These are phyloP conservation scores for Cladorrhinum sp. DNA, from an alignment of 2,329 filamentous ascomycete genomes.

Conservation along the genomic window DNA sequence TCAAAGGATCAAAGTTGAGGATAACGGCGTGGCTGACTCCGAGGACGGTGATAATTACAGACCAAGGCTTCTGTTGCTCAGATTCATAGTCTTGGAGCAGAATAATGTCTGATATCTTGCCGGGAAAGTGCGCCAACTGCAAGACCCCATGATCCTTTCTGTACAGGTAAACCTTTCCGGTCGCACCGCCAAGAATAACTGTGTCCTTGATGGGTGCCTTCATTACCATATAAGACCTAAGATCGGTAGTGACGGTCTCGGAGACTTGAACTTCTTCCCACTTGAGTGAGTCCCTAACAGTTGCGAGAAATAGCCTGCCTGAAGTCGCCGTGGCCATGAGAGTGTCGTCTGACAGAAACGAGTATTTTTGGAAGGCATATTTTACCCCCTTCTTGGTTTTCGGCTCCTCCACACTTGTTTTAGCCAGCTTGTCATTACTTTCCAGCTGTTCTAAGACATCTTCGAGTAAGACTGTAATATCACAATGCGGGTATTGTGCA, in stretches of 20 bases:
- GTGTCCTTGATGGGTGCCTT: slow-evolving; percentile 38
- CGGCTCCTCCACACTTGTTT: not conserved
- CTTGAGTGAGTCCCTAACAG: slow-evolving; percentile 30
- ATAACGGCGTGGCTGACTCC: slow-evolving; percentile 43
- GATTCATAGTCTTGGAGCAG: slow-evolving; percentile 30
- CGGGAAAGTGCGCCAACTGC: slow-evolving; percentile 39
- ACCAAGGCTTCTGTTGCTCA: slow-evolving; percentile 9
- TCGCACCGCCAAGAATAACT: slow-evolving; percentile 49
- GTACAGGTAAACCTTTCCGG: slow-evolving; percentile 48
- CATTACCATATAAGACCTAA: slow-evolving; percentile 49
- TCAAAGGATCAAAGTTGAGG: slow-evolving; percentile 37
- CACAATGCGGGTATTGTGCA: slow-evolving; percentile 16
- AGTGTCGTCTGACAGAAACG: slow-evolving; percentile 53
- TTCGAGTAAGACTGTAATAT: slow-evolving; percentile 25
- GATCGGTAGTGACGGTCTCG: slow-evolving; percentile 34
- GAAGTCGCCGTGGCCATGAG: slow-evolving; percentile 59
- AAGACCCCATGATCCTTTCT: slow-evolving; percentile 30
- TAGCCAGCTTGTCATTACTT: slow-evolving; percentile 15
- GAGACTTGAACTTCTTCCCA: slow-evolving; percentile 46
- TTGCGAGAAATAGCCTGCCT: slow-evolving; percentile 55
- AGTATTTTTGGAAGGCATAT: slow-evolving; percentile 59
- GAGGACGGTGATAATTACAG: slow-evolving; percentile 45
- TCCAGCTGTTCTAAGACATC: slow-evolving; percentile 31
- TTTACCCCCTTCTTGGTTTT: slow-evolving; percentile 35
- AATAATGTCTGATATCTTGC: slow-evolving; percentile 53